Percentiles rank a stretch among this genome's conserved stretches.
Evolutionary conservation across 2,329 filamentous ascomycete genomes (phyloP).

Genomic region (Colletotrichum gigasporum): DNA sequence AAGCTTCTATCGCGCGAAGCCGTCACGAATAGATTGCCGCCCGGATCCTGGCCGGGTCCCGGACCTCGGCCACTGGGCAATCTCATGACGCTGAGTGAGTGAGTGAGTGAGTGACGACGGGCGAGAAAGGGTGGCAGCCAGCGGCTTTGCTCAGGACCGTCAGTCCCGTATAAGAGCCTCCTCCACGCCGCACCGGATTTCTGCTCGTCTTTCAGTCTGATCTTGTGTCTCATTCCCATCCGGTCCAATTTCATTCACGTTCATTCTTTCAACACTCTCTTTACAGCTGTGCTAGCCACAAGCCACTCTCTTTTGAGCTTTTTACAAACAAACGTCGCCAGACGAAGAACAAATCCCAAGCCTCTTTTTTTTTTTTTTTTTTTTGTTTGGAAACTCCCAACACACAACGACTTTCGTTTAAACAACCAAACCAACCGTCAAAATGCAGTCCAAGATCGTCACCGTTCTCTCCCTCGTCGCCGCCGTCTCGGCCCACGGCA

Average conservation of each 20-base stretch:
- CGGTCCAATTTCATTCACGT: slow-evolving; percentile 29
- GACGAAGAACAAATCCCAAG: slow-evolving; percentile 18
- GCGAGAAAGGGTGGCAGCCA: no score
- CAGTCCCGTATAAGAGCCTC: slow-evolving; percentile 30
- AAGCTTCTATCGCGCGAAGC: slow-evolving; percentile 22
- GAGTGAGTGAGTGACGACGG: background rate
- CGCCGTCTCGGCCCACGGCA: slow-evolving; percentile 35
- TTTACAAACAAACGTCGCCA: slow-evolving; percentile 16
- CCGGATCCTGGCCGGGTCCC: slow-evolving; percentile 3
- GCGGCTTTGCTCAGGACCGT: no score
- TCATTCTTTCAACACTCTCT: slow-evolving; percentile 29
- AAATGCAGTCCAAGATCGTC: slow-evolving; percentile 33
- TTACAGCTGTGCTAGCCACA: slow-evolving; percentile 33
- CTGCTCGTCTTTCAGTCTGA: slow-evolving; percentile 8
- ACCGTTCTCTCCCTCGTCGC: slow-evolving; percentile 32
- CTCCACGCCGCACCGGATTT: background rate
- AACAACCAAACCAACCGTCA: slow-evolving; percentile 3
- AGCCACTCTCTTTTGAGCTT: slow-evolving; percentile 32
- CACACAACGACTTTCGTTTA: background rate
- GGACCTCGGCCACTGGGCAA: slow-evolving; percentile 20
- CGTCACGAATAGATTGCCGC: slow-evolving; percentile 27
- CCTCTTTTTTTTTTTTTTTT: background rate
- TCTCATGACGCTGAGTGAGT: no score
- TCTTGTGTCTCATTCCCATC: slow-evolving; percentile 26
- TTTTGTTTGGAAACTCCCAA: no score